Conservation (phyloP, 2,329 filamentous ascomycete genomes). For the Pleurostoma richardsiae region DNA sequence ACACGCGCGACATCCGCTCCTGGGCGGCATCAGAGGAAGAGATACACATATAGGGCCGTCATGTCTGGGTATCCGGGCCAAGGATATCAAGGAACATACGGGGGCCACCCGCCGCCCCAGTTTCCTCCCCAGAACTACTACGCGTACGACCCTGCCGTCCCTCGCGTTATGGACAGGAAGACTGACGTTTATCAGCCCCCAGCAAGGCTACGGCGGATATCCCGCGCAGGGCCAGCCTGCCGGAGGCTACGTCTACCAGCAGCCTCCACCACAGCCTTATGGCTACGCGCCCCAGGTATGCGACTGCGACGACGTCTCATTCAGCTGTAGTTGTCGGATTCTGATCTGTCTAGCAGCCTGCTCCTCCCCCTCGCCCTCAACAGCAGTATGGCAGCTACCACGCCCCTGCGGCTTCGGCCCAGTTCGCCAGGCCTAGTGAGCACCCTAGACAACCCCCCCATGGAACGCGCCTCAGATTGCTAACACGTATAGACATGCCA, state of each 20-base stretch:
- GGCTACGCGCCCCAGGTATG: slow-evolving; percentile 8
- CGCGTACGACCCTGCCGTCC: slow-evolving; percentile 3
- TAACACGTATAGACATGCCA: slow-evolving; percentile 10
- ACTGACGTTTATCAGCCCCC: slow-evolving; percentile 23
- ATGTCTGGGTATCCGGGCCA: slow-evolving; percentile 62
- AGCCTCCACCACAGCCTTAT: slow-evolving; percentile 43
- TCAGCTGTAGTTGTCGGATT: not conserved
- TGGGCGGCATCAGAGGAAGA: not conserved
- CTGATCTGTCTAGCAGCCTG: not conserved
- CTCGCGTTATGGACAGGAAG: not conserved
- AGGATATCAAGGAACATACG: slow-evolving; percentile 30
- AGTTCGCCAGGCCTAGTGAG: slow-evolving; percentile 48
- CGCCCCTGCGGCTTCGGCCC: slow-evolving; percentile 28
- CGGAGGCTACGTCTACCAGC: slow-evolving; percentile 38
- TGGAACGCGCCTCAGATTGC: slow-evolving; percentile 3
- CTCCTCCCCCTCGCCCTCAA: slow-evolving; percentile 26
- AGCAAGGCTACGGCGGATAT: slow-evolving; percentile 43
- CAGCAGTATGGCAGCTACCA: slow-evolving; percentile 38
- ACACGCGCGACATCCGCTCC: not conserved
- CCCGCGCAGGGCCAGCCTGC: slow-evolving; percentile 29
- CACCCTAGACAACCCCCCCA: not conserved
- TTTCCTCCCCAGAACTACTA: slow-evolving; percentile 10
- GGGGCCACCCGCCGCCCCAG: slow-evolving; percentile 7
- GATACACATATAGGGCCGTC: slow-evolving; percentile 3
- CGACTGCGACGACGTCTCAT: not conserved